Evolutionary conservation across 2,329 filamentous ascomycete genomes (phyloP), one percentile per base, ranked within the genome.

Genomic region (Teratosphaeria zuluensis): DNA sequence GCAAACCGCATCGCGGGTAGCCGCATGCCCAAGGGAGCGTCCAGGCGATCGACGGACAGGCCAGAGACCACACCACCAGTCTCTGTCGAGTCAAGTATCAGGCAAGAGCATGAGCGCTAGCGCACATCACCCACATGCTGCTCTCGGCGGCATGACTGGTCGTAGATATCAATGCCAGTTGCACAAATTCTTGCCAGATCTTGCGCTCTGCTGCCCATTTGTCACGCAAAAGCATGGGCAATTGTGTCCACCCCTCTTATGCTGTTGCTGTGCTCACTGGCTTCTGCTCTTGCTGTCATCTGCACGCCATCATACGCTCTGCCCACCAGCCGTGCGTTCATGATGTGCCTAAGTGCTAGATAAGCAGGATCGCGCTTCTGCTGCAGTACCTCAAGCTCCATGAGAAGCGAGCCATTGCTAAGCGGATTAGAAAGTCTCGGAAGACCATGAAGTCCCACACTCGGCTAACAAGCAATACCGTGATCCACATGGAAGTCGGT

Each of bases 271-370:
- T 55, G 62, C 58, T 61, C 55, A 58, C 58, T 59, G 56, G 8
- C 57, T 24, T 24, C 28, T 21, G 21, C 24, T 31, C n/a, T 51
- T 55, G 31, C 16, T 9, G 8, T 14, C 56, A 60, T 66, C 62
- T 64, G 67, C 65, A 62, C 64, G 62, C 63, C 63, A 52, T 55
- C 21, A 53, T 58, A 62, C 61, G 62, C 60, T 56, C 58, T 65
- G 66, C 66, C 68, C 66, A 66, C 65, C 68, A 69, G 66, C 59
- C 65, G 64, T 61, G 61, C 63, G 59, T 59, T 54, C 56, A 56
- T 59, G 60, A 59, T 57, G 61, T 57, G 61, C 57, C 61, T 63
- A 63, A 48, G 16, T 48, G 61, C 61, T 54, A 38, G 56, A 54
- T 63, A 66, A 63, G 64, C 59, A 58, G 53, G 66, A 21, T 35